Conservation (phyloP, 345 rosid species). For the Corchorus capsularis region DNA sequence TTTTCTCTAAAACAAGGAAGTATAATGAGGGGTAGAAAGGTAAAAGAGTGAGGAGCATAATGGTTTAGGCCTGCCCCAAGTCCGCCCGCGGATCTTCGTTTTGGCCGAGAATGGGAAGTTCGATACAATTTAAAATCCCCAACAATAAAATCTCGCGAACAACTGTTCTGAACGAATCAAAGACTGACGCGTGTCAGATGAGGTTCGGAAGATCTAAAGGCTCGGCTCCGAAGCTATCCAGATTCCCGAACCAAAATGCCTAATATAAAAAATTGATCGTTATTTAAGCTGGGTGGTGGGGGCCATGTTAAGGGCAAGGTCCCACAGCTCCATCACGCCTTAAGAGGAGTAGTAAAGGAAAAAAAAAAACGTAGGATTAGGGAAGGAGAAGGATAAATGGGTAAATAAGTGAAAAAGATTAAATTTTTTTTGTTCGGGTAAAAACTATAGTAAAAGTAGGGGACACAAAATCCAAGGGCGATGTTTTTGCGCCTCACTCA, state of each 20-base stretch:
- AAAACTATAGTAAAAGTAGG: too few relatives aligned
- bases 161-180: slow-evolving; percentile 27
- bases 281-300: not conserved
- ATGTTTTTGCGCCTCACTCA: slow-evolving; percentile 12
- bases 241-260: slow-evolving; percentile 10
- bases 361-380: too few relatives aligned
- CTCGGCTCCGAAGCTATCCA: slow-evolving; percentile 17
- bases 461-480: slow-evolving; percentile 1
- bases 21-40: too few relatives aligned
- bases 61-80: not conserved
- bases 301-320: slow-evolving; percentile 1
- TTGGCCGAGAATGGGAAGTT: slow-evolving; percentile 38
- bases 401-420: too few relatives aligned
- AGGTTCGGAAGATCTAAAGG: slow-evolving; percentile 34
- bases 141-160: slow-evolving; percentile 30
- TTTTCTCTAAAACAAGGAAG: too few relatives aligned
- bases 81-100: slow-evolving; percentile 36
- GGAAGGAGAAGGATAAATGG: not conserved
- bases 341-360: not conserved
- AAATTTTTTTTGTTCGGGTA: not conserved
- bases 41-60: not conserved
- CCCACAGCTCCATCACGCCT: slow-evolving; percentile 16
- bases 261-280: not conserved
- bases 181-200: not conserved
- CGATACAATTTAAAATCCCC: slow-evolving; percentile 20